These are phyloP conservation scores for Cryptosporidium sp. DNA, from an alignment of 169 alveolate genomes.

Conservation along the genomic window DNA sequence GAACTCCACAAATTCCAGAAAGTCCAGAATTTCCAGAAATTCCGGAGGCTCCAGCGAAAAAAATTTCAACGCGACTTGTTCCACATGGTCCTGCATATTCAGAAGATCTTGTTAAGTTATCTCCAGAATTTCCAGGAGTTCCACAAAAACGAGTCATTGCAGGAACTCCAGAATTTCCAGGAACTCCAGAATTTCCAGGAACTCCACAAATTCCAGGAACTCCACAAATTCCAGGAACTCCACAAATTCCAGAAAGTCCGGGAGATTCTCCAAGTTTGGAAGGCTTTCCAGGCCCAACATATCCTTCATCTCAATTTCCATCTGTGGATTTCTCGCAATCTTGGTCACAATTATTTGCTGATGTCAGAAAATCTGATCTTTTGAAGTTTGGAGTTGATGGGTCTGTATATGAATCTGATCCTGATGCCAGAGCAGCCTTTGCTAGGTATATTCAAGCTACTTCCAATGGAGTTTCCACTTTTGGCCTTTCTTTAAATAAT, in stretches of 20 bases:
- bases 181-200: not conserved
- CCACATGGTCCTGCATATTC: too few species aligned
- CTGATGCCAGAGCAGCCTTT: not conserved
- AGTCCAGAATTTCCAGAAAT: too few species aligned
- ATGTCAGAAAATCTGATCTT: not conserved
- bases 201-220: not conserved
- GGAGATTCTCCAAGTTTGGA: not conserved
- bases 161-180: too few species aligned
- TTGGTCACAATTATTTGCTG: too few species aligned
- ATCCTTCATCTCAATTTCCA: not conserved
- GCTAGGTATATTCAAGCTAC: not conserved
- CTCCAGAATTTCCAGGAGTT: not conserved
- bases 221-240: not conserved
- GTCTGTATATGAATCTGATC: not conserved
- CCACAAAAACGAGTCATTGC: not conserved
- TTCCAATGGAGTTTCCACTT: not conserved
- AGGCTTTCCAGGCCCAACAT: not conserved
- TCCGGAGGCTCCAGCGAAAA: too few species aligned
- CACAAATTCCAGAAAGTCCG: not conserved
- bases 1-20: too few species aligned
- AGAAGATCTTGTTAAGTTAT: too few species aligned
- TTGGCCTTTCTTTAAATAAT: not conserved
- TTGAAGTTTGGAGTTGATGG: constrained; percentile 2
- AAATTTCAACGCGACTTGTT: too few species aligned
- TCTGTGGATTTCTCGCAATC: too few species aligned